Percentiles rank a stretch among this genome's conserved stretches.
Conservation (phyloP, 1,139 yeast genomes). For the Candida sp. region DNA sequence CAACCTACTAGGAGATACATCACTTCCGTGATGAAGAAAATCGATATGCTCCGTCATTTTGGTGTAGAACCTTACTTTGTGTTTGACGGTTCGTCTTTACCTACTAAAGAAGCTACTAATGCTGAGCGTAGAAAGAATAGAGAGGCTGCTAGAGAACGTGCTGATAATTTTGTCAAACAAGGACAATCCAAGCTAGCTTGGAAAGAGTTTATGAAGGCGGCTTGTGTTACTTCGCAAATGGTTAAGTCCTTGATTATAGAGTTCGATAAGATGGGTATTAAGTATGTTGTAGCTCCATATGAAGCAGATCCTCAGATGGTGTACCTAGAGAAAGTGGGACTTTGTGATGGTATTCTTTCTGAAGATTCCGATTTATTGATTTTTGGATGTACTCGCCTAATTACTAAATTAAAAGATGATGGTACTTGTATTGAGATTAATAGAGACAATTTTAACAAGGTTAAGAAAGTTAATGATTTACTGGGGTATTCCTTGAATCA, state of each 20-base stretch:
- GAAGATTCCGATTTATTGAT: constrained; percentile 93
- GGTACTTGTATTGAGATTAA: constrained; percentile 74
- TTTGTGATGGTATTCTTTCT: constrained; percentile 82
- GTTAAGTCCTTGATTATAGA: constrained; percentile 81
- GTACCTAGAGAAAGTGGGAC: constrained; percentile 69
- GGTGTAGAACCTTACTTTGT: constrained; percentile 85
- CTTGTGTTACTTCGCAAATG: constrained; percentile 89
- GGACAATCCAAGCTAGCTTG: constrained; percentile 63
- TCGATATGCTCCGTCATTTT: constrained; percentile 62
- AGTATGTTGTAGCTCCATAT: constrained; percentile 91
- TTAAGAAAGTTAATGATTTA: constrained; percentile 44
- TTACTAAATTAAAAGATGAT: constrained; percentile 78
- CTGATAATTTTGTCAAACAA: constrained; percentile 41
- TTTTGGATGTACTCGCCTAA: constrained; percentile 75
- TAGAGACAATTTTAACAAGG: constrained; percentile 47
- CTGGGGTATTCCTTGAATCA: constrained; percentile 51
- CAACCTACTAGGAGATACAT: constrained; percentile 67
- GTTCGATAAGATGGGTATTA: constrained; percentile 55
- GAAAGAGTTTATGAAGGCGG: constrained; percentile 71
- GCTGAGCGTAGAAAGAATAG: constrained; percentile 56
- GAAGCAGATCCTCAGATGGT: constrained; percentile 99
- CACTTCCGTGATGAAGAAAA: constrained; percentile 56
- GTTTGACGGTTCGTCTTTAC: constrained; percentile 88
- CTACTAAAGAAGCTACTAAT: constrained; percentile 78
- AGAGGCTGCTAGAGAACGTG: constrained; percentile 57